A percentile compares a stretch with the other conserved stretches of the same genome.
Evolutionary conservation across 345 rosid genomes (phyloP).

Genomic region (Citrus medica): DNA sequence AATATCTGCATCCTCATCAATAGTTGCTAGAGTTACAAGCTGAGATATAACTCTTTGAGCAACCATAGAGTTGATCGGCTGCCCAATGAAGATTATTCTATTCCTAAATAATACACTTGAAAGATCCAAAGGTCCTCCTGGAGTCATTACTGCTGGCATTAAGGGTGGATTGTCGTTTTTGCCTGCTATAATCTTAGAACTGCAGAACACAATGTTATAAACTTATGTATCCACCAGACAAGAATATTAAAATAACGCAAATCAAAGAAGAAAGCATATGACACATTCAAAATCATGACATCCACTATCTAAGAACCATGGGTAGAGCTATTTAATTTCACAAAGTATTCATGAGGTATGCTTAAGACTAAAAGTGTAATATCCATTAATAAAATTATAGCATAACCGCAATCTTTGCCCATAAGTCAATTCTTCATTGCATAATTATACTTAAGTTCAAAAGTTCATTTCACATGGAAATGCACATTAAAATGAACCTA

Average conservation of each 20-base stretch:
- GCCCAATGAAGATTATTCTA: slow-evolving; percentile 87
- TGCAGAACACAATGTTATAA: slow-evolving; percentile 18
- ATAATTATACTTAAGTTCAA: background rate
- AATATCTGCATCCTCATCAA: slow-evolving; percentile 86
- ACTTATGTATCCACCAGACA: background rate
- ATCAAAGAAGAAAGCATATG: background rate
- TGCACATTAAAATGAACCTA: background rate
- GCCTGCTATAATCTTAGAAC: slow-evolving; percentile 50
- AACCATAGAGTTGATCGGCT: slow-evolving; percentile 75
- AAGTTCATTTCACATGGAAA: background rate
- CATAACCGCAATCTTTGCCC: background rate
- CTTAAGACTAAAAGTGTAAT: background rate
- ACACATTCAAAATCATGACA: background rate
- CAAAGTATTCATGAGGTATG: background rate
- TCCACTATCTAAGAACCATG: background rate
- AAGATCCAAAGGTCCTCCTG: slow-evolving; percentile 90
- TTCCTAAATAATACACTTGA: slow-evolving; percentile 76
- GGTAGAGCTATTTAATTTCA: background rate
- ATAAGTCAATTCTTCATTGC: background rate
- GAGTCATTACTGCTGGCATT: slow-evolving; percentile 85
- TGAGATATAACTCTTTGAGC: slow-evolving; percentile 93
- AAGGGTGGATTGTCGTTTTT: slow-evolving; percentile 76
- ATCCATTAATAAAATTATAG: background rate
- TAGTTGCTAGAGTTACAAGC: slow-evolving; percentile 84
- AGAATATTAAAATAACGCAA: background rate